These are phyloP conservation scores for Neofusicoccum umdonicola DNA, from an alignment of 2,329 filamentous ascomycete genomes.

Conservation along the genomic window DNA sequence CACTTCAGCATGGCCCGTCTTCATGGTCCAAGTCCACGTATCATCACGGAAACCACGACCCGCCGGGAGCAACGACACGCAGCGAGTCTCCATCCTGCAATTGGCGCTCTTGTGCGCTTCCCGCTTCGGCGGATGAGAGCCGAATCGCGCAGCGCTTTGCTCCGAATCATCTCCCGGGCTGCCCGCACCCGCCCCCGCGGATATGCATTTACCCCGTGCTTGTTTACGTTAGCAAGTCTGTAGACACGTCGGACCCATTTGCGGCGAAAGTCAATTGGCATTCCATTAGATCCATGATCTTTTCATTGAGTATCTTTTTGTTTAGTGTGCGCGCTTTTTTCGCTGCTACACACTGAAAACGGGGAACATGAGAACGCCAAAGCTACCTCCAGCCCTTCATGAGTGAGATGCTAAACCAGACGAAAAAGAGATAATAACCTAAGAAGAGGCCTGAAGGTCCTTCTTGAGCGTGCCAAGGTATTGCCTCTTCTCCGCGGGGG, in stretches of 20 bases:
- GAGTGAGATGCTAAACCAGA: conserved; percentile 27
- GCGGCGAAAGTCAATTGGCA: conserved; percentile 2
- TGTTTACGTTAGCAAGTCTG: neutral
- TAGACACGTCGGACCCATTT: neutral
- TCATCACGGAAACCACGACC: neutral
- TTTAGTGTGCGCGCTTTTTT: conserved; percentile 15
- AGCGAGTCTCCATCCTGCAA: neutral
- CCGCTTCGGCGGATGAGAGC: neutral
- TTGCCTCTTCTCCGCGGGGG: conserved; percentile 93
- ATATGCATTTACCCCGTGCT: neutral
- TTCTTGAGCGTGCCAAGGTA: conserved; percentile 99
- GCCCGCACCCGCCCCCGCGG: neutral
- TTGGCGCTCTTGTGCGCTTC: neutral
- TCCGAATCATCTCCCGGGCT: neutral
- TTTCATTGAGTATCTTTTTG: conserved; percentile 19
- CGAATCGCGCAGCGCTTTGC: neutral
- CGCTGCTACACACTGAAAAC: conserved; percentile 12
- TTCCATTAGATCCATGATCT: conserved; percentile 17
- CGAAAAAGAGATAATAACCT: conserved; percentile 31
- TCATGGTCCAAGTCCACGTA: neutral
- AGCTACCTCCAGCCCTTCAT: conserved; percentile 36
- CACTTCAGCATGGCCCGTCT: neutral
- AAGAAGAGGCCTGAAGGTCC: conserved; percentile 63
- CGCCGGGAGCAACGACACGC: no score
- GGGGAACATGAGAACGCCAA: conserved; percentile 28